Conservation (phyloP, 257 asterid species). For the Lithospermum erythrorhizon region DNA sequence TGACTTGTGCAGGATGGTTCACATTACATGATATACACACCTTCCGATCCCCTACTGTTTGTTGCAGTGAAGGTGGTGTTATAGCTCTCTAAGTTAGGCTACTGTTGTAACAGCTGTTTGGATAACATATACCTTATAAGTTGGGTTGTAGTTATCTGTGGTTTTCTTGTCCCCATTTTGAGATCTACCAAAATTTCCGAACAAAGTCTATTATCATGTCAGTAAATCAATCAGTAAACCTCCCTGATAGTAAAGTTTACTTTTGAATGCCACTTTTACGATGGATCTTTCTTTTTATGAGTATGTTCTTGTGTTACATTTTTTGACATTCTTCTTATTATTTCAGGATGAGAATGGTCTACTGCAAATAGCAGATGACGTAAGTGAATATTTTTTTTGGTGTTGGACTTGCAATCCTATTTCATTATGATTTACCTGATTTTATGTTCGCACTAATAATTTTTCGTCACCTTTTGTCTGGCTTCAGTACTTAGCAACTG, state of each 20-base stretch:
- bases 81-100: background rate
- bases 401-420: background rate
- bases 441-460: background rate
- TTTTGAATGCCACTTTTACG: no score
- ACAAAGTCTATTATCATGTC: background rate
- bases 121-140: background rate
- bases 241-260: no score
- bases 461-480: background rate
- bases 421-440: background rate
- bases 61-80: slow-evolving; percentile 71
- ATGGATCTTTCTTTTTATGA: background rate
- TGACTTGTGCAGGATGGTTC: slow-evolving; percentile 77
- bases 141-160: background rate
- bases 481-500: background rate
- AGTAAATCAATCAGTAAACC: background rate
- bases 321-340: slow-evolving; percentile 2
- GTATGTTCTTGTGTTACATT: background rate
- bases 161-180: background rate
- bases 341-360: slow-evolving; percentile 64
- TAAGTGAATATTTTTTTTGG: slow-evolving; percentile 31
- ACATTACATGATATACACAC: slow-evolving; percentile 95
- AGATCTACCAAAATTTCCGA: background rate
- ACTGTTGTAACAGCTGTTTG: background rate
- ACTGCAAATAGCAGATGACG: slow-evolving; percentile 84
- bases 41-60: slow-evolving; percentile 94